phyloP scores from a whole-genome alignment of 192 early-diverging fungal species.

The Chytriomyces confervae region DNA sequence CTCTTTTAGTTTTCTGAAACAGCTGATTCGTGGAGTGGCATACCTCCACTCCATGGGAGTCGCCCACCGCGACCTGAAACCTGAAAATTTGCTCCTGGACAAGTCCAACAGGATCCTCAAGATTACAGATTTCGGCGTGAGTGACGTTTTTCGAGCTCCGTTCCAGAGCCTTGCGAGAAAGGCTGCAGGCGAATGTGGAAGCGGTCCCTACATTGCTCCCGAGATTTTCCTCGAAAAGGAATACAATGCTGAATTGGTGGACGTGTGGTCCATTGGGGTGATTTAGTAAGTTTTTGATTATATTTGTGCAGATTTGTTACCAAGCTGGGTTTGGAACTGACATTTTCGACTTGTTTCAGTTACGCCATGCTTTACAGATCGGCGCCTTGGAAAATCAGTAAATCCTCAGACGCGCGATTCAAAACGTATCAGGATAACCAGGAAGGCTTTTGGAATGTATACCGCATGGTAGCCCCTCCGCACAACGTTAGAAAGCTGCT shows the following conservation, averaged over 20 bases:
- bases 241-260: conserved; percentile 85
- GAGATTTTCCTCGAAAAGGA: conserved; percentile 72
- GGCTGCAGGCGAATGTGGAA: conserved; percentile 83
- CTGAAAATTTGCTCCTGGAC: conserved; percentile 88
- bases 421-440: conserved; percentile 7
- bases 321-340: not conserved
- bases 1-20: conserved; percentile 76
- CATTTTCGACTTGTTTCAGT: not conserved
- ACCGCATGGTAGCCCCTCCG: conserved; percentile 50
- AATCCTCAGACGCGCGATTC: conserved; percentile 43
- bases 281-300: conserved; percentile 80
- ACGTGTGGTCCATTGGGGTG: conserved; percentile 88
- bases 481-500: conserved; percentile 61
- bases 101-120: conserved; percentile 67
- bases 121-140: conserved; percentile 97
- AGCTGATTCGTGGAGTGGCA: conserved; percentile 80
- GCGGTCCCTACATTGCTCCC: conserved; percentile 94
- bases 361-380: conserved; percentile 48
- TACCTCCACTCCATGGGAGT: conserved; percentile 91
- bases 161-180: conserved; percentile 64
- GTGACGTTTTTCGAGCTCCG: conserved; percentile 84
- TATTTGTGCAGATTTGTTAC: not conserved
- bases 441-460: not conserved
- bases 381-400: conserved; percentile 55
- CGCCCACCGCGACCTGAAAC: conserved; percentile 90